A percentile compares a stretch with the other conserved stretches of the same genome.
Conservation (phyloP, 2,329 filamentous ascomycete genomes). For the Phialophora tarda region DNA sequence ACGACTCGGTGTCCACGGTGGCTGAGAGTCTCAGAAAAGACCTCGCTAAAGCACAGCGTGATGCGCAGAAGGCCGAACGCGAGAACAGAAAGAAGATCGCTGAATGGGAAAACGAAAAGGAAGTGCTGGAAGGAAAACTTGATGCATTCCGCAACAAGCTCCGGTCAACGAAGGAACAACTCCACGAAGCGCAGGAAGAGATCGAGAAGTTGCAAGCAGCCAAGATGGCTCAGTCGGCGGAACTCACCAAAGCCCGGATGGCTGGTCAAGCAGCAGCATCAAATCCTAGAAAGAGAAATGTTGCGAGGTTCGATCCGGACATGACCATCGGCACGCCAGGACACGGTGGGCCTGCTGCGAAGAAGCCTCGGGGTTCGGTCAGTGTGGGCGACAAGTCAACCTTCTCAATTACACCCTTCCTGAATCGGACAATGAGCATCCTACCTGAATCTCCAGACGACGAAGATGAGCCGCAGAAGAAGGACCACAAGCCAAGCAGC, state of each 20-base stretch:
- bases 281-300: constrained; percentile 51
- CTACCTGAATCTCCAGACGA: constrained; percentile 50
- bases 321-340: constrained; percentile 59
- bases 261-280: constrained; percentile 31
- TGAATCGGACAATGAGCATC: constrained; percentile 74
- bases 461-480: constrained; percentile 39
- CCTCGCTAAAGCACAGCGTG: constrained; percentile 57
- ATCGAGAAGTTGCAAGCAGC: constrained; percentile 51
- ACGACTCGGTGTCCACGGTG: constrained; percentile 42
- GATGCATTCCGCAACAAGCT: constrained; percentile 73
- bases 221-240: constrained; percentile 42
- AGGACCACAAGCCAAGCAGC: constrained; percentile 35
- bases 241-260: constrained; percentile 37
- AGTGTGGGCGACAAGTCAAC: constrained; percentile 82
- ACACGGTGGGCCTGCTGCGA: constrained; percentile 53
- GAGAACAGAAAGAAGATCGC: constrained; percentile 61
- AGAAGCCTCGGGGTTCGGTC: constrained; percentile 65
- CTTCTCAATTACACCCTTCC: constrained; percentile 92
- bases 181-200: constrained; percentile 67
- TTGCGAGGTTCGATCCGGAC: constrained; percentile 51
- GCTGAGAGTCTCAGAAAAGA: constrained; percentile 58
- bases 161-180: constrained; percentile 70
- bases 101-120: constrained; percentile 67
- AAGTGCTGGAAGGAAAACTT: constrained; percentile 72
- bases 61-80: constrained; percentile 55